These are phyloP conservation scores for Clonostachys rhizophaga DNA, from an alignment of 2,329 filamentous ascomycete genomes.

Conservation along the genomic window DNA sequence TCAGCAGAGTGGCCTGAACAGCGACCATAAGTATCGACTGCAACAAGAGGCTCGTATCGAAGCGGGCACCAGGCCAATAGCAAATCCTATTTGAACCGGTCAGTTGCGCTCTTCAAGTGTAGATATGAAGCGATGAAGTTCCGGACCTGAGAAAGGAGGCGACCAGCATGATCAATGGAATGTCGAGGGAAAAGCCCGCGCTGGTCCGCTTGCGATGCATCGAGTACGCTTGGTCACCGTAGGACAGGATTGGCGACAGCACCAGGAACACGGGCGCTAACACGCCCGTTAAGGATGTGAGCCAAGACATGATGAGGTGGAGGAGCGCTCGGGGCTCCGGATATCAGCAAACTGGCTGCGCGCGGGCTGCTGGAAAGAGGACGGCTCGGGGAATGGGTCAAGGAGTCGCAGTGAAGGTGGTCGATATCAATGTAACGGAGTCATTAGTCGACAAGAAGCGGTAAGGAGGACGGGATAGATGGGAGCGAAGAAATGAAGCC, in stretches of 20 bases:
- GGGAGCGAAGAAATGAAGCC: no score
- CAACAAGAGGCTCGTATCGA: constrained; percentile 57
- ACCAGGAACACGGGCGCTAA: constrained; percentile 60
- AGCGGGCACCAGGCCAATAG: constrained; percentile 64
- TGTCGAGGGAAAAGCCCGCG: constrained; percentile 66
- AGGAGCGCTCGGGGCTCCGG: no score
- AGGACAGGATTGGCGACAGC: constrained; percentile 58
- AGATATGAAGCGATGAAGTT: neutral
- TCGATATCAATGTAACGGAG: no score
- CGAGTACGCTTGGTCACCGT: constrained; percentile 60
- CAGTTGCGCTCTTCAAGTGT: constrained; percentile 9
- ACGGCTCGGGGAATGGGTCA: no score
- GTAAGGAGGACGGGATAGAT: no score
- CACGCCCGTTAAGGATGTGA: constrained; percentile 46
- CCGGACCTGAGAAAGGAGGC: constrained; percentile 60
- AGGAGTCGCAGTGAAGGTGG: no score
- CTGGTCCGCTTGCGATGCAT: constrained; percentile 62
- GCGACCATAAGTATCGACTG: constrained; percentile 63
- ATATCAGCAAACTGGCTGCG: no score
- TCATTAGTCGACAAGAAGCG: no score
- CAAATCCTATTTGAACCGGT: constrained; percentile 46
- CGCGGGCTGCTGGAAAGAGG: no score
- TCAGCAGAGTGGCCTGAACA: constrained; percentile 59
- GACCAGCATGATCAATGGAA: constrained; percentile 68
- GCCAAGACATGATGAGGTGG: constrained; percentile 29